Conservation (phyloP, 257 asterid species). For the Lycium ferocissimum region DNA sequence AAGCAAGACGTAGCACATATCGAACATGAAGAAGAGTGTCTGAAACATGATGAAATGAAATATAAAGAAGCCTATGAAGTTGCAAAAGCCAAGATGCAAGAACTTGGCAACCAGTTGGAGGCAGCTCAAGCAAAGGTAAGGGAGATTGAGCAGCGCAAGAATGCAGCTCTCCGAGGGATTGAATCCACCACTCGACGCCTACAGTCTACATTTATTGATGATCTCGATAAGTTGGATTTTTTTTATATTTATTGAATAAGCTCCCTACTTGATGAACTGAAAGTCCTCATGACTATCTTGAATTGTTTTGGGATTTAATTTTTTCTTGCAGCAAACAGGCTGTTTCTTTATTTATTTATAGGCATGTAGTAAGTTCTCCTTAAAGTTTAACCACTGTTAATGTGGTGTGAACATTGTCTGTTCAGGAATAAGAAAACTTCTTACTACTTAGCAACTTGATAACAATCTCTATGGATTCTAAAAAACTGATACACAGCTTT, state of each 20-base stretch:
- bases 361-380: too few species aligned
- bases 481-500: conserved; percentile 56
- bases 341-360: too few species aligned
- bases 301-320: too few species aligned
- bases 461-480: conserved; percentile 54
- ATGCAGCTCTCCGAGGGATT: neutral
- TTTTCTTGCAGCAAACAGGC: too few species aligned
- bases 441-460: conserved; percentile 32
- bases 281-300: too few species aligned
- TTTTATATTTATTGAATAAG: too few species aligned
- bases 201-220: neutral
- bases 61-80: neutral
- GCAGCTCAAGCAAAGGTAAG: neutral
- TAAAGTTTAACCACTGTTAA: neutral
- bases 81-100: neutral
- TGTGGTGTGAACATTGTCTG: conserved; percentile 52
- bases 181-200: neutral
- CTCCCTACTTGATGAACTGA: too few species aligned
- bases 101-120: neutral
- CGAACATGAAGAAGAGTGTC: neutral
- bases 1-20: neutral
- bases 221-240: neutral
- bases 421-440: conserved; percentile 49
- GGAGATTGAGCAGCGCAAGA: neutral
- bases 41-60: neutral